Evolutionary conservation across 495 filamentous ascomycete genomes (phyloP).

Genomic region (Penicillium lagena): DNA sequence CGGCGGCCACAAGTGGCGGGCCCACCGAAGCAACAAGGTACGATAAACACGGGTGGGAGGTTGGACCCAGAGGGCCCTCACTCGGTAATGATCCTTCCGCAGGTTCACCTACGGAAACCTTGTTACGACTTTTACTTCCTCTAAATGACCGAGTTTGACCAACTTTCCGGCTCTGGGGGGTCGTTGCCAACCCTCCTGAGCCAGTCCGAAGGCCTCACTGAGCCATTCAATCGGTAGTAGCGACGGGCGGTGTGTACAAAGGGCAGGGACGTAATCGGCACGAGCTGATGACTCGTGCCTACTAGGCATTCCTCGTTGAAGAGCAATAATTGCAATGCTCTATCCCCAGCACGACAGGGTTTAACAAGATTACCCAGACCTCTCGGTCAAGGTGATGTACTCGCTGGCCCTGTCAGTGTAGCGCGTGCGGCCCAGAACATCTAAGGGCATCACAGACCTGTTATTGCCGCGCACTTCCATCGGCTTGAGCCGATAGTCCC

Average conservation of each 20-base stretch:
- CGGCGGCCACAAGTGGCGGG: too few species aligned
- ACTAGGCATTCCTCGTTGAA: too few species aligned
- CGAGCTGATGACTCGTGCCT: too few species aligned
- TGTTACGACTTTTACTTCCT: slow-evolving; percentile 69
- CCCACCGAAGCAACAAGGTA: too few species aligned
- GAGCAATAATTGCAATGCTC: too few species aligned
- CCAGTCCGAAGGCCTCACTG: slow-evolving; percentile 65
- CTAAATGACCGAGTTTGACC: slow-evolving; percentile 67
- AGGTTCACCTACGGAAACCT: slow-evolving; percentile 68
- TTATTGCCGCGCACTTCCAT: too few species aligned
- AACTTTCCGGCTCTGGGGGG: slow-evolving; percentile 58
- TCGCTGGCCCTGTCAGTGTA: slow-evolving; percentile 29
- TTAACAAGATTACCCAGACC: too few species aligned
- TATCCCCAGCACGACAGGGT: too few species aligned
- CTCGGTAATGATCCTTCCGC: slow-evolving; percentile 59
- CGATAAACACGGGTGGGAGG: slow-evolving; percentile 11
- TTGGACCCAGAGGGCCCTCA: slow-evolving; percentile 10
- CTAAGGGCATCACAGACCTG: too few species aligned
- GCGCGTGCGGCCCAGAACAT: too few species aligned
- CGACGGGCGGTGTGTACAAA: slow-evolving; percentile 57
- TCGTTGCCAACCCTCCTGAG: slow-evolving; percentile 19
- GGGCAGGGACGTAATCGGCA: not conserved
- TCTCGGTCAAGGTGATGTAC: slow-evolving; percentile 36
- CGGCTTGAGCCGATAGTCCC: too few species aligned
- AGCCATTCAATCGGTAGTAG: slow-evolving; percentile 71